Evolutionary conservation across 306 rosid species (phyloP), one percentile per base, ranked within the genome.

Genomic region (Crataegus laevigata): DNA sequence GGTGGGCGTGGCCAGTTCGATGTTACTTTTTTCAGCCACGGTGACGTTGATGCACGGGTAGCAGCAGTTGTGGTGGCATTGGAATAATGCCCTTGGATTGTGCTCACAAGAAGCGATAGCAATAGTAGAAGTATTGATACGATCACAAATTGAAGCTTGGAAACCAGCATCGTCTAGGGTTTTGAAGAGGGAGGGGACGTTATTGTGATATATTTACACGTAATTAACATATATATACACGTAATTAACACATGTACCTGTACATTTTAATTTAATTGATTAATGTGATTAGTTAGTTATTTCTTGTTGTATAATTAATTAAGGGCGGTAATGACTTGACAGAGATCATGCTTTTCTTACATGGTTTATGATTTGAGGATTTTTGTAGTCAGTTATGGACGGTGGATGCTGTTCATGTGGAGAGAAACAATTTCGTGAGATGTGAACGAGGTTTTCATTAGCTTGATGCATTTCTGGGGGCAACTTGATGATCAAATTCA

Each of bases 301-400:
- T 55, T 55, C 60, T 55, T 55, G 60, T 55, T 55, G 60, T 21
- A 21, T 10, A 55, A 55, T 55, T 21, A 26, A 59, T 60, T 60
- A 12, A 24, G 65, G 64, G 29, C 25, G 43, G 58, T 18, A 4
- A 6, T n/a, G 69, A 38, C 9, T 43, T 38, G 47, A 45, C 76
- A n/a, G 4, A 57, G 72, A 8, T 76, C 87, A 77, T 78, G 88
- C 60, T 85, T 87, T 85, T 74, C 83, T 78, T 74, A 72, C 86
- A 59, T 43, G 83, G 14, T 66, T 29, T 24, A 38, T 19, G 29
- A 67, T 38, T 47, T 34, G 40, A 22, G 50, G 73, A 10, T 9
- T n/a, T 57, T 24, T 11, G 34, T n/a, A 15, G 22, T 55, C 11
- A 55, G 64, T 40, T 62, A 40, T 40, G 80, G 80, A 51, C 13